These are phyloP conservation scores for Kalmusia sp. DNA, from an alignment of 2,329 filamentous ascomycete species.

Conservation along the genomic window DNA sequence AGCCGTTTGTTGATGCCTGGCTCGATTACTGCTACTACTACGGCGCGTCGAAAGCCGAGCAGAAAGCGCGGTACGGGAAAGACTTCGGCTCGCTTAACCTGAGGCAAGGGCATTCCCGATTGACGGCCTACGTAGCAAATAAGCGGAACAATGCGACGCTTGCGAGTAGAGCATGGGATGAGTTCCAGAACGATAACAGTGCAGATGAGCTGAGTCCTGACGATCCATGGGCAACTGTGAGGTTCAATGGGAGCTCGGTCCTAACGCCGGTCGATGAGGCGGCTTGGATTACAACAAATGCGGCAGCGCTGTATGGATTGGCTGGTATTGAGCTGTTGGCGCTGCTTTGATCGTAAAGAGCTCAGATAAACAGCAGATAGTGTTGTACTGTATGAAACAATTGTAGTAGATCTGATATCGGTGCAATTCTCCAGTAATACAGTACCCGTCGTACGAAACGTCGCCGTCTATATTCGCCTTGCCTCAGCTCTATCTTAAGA, in stretches of 20 bases:
- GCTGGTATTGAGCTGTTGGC: constrained; percentile 65
- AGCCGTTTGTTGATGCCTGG: constrained; percentile 62
- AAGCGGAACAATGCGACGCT: constrained; percentile 55
- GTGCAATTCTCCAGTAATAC: neutral
- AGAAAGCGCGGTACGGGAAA: constrained; percentile 60
- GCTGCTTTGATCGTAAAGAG: constrained; percentile 19
- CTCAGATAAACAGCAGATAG: too few relatives aligned
- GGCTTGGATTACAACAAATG: constrained; percentile 64
- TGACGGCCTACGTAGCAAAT: constrained; percentile 62
- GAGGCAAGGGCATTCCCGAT: constrained; percentile 64
- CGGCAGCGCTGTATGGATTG: constrained; percentile 63
- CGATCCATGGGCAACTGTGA: constrained; percentile 53
- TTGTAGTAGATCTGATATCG: too few relatives aligned
- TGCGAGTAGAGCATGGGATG: constrained; percentile 60
- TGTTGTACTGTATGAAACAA: too few relatives aligned
- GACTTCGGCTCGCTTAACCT: constrained; percentile 57
- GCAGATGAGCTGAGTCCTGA: constrained; percentile 46
- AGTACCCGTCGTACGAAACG: too few relatives aligned
- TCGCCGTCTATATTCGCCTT: too few relatives aligned
- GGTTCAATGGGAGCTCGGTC: constrained; percentile 53
- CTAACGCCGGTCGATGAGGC: constrained; percentile 62
- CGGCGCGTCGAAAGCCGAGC: constrained; percentile 57
- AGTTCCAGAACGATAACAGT: constrained; percentile 56
- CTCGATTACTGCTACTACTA: constrained; percentile 69
- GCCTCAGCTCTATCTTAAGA: too few relatives aligned